phyloP scores from a whole-genome alignment of 768 basidiomycete genomes.

The Podaxis rugospora region DNA sequence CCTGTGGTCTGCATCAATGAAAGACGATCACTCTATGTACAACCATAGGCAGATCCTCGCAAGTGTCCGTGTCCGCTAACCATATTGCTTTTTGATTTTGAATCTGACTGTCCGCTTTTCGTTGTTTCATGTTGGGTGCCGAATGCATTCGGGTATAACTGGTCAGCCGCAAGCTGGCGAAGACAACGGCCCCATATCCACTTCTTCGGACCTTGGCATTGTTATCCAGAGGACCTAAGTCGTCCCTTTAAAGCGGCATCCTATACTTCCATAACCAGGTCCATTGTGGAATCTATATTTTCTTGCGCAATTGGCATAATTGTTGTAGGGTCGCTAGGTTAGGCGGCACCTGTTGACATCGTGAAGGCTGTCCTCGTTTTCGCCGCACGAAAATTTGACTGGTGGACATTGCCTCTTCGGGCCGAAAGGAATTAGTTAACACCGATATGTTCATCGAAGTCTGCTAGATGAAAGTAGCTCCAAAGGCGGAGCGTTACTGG shows the following conservation, averaged over 20 bases:
- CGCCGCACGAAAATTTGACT: neutral
- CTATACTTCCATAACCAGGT: neutral
- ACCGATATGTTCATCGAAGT: neutral
- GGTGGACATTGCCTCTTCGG: neutral
- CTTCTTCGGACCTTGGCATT: neutral
- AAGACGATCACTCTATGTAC: neutral
- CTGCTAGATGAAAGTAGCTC: neutral
- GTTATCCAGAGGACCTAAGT: neutral
- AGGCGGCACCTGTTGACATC: neutral
- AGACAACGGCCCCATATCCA: neutral
- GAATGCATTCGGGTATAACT: neutral
- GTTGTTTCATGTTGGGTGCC: neutral
- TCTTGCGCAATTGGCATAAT: neutral
- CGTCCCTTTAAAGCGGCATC: neutral
- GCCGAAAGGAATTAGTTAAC: neutral
- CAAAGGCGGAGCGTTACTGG: neutral
- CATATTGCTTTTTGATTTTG: neutral
- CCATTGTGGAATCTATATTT: neutral
- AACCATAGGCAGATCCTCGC: neutral
- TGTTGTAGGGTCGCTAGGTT: neutral
- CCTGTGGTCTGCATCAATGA: neutral
- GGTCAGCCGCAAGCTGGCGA: neutral
- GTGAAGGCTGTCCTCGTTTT: slow-evolving; percentile 1
- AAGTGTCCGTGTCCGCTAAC: neutral
- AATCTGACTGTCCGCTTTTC: neutral